Evolutionary conservation across 1,139 yeast species (phyloP).

Genomic region (Yamadazyma sp.): DNA sequence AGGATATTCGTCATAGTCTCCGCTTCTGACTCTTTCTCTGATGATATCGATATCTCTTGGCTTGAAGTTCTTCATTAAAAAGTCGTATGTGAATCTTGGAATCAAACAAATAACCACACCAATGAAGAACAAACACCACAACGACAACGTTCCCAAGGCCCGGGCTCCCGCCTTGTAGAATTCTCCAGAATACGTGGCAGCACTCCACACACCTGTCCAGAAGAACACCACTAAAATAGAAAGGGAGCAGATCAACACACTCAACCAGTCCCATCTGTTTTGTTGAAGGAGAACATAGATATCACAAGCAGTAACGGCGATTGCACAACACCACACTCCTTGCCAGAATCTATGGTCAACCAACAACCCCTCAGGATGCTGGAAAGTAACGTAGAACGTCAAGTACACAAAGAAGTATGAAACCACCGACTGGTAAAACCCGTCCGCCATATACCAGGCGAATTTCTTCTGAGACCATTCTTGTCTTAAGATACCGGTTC

Average conservation of each 20-base stretch:
- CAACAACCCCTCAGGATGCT: conserved; percentile 47
- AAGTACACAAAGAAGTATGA: conserved; percentile 58
- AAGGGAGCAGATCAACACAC: conserved; percentile 46
- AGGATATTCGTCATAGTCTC: conserved; percentile 46
- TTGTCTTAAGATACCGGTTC: conserved; percentile 51
- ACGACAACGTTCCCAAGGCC: conserved; percentile 49
- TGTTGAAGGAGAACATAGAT: conserved; percentile 55
- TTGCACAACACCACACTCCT: conserved; percentile 49
- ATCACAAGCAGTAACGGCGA: conserved; percentile 54
- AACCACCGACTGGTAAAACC: conserved; percentile 56
- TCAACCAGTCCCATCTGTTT: conserved; percentile 62
- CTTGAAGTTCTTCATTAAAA: conserved; percentile 42
- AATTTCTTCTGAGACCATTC: conserved; percentile 58
- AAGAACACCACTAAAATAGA: conserved; percentile 55
- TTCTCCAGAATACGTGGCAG: conserved; percentile 40
- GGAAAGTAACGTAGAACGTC: conserved; percentile 45
- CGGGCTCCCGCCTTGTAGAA: conserved; percentile 59
- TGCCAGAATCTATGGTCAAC: conserved; percentile 62
- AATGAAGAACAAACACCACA: conserved; percentile 53
- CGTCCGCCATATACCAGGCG: conserved; percentile 58
- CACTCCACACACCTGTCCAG: conserved; percentile 66
- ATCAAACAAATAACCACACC: conserved; percentile 48
- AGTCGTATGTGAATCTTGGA: conserved; percentile 55
- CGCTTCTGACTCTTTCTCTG: conserved; percentile 47
- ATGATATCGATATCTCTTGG: conserved; percentile 59